Percentiles rank a stretch among this genome's conserved stretches.
These are phyloP conservation scores for Citrus cavaleriei DNA, from an alignment of 345 rosid species.

Conservation along the genomic window DNA sequence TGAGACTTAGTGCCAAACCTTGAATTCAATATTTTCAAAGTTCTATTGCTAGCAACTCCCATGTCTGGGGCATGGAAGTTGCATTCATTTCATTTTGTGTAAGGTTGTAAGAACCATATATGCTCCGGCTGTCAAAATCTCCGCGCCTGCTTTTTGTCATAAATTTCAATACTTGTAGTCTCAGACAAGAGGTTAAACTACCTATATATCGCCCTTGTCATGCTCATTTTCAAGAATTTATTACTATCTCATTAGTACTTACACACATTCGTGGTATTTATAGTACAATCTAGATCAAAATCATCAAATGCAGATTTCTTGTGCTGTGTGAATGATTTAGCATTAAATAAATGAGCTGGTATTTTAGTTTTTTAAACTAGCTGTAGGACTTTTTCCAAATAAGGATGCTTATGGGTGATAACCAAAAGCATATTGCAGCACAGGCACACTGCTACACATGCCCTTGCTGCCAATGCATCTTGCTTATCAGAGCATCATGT, in stretches of 20 bases:
- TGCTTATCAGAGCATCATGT: neutral
- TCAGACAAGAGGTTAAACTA: neutral
- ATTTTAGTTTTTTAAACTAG: neutral
- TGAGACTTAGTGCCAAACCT: neutral
- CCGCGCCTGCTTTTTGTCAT: neutral
- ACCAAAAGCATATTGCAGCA: neutral
- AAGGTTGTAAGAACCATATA: neutral
- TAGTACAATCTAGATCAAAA: neutral
- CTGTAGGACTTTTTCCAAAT: neutral
- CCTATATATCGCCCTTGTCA: neutral
- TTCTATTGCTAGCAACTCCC: neutral
- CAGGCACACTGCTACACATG: neutral
- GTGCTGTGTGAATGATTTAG: neutral
- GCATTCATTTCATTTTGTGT: neutral
- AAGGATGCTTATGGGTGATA: neutral
- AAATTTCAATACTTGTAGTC: neutral
- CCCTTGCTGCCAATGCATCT: neutral
- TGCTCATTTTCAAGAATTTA: neutral
- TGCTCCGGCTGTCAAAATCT: neutral
- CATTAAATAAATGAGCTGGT: neutral
- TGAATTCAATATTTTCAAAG: neutral
- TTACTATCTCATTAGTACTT: neutral
- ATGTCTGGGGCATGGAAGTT: neutral
- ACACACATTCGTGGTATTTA: neutral
- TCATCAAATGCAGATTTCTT: neutral